A percentile compares a stretch with the other conserved stretches of the same genome.
Conservation (phyloP, 805 yeast species). For the Barnettozyma populi region DNA sequence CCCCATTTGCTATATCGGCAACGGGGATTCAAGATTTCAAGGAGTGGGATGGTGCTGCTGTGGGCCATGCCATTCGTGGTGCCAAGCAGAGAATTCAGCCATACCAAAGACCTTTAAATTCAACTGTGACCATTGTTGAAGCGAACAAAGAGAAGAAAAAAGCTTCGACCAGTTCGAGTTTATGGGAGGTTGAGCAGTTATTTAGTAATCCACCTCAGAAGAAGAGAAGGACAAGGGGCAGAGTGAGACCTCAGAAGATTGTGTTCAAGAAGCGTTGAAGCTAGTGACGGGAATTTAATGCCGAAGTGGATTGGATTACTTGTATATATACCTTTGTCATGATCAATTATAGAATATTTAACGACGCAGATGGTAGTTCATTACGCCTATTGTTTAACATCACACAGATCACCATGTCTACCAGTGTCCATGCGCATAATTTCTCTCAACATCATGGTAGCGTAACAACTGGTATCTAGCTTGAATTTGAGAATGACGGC, state of each 20-base stretch:
- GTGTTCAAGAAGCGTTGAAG: conserved; percentile 2
- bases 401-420: conserved; percentile 44
- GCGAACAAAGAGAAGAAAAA: neutral
- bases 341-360: neutral
- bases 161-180: conserved; percentile 3
- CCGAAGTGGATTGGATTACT: neutral
- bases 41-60: conserved; percentile 25
- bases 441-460: conserved; percentile 96
- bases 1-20: conserved; percentile 6
- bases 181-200: conserved; percentile 5
- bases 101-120: conserved; percentile 27
- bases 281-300: neutral
- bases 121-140: neutral
- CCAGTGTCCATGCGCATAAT: conserved; percentile 74
- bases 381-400: conserved; percentile 26
- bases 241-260: conserved; percentile 9
- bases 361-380: neutral
- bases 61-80: conserved; percentile 5
- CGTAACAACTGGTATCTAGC: conserved; percentile 84
- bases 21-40: conserved; percentile 4
- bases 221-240: conserved; percentile 6
- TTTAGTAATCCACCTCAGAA: conserved; percentile 9
- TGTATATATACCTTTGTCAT: conserved; percentile 1
- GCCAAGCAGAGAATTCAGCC: conserved; percentile 26
- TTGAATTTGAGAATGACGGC: conserved; percentile 76